A percentile compares a stretch with the other conserved stretches of the same genome.
Evolutionary conservation across 1,284 basidiomycete genomes (phyloP).

Genomic region (Sutorius eximius): DNA sequence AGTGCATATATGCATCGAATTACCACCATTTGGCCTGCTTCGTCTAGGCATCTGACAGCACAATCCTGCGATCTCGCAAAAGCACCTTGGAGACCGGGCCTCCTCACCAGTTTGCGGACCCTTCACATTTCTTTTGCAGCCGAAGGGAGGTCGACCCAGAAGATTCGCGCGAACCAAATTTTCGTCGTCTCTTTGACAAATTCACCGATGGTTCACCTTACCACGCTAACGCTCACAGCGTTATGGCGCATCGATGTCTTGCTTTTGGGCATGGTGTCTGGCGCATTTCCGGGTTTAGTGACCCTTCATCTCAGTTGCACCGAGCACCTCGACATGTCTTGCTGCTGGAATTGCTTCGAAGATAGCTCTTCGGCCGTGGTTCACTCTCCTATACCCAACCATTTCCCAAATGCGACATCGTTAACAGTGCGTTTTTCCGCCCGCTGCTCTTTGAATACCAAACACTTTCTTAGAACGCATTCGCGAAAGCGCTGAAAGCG

Average conservation of each 20-base stretch:
- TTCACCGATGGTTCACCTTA: conserved; percentile 33
- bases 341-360: conserved; percentile 64
- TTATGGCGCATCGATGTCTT: conserved; percentile 54
- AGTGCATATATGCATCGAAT: conserved; percentile 23
- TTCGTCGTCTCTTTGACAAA: conserved; percentile 18
- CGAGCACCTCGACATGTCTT: conserved; percentile 52
- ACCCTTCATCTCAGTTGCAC: conserved; percentile 55
- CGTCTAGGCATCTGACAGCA: conserved; percentile 19
- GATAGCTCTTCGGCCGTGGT: conserved; percentile 53
- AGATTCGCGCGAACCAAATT: conserved; percentile 22
- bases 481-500: conserved; percentile 34
- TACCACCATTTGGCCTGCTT: not conserved
- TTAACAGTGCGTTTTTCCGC: conserved; percentile 48
- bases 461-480: conserved; percentile 25
- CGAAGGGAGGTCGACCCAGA: conserved; percentile 28
- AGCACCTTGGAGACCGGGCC: conserved; percentile 27
- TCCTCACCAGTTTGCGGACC: conserved; percentile 18
- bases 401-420: conserved; percentile 40
- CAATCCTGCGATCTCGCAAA: conserved; percentile 20
- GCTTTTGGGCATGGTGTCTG: conserved; percentile 48
- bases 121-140: conserved; percentile 28
- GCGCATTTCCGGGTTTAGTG: conserved; percentile 43
- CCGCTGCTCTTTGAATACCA: conserved; percentile 3
- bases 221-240: conserved; percentile 47
- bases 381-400: conserved; percentile 62